Evolutionary conservation across 108 stramenopile genomes (phyloP).

Genomic region (Skeletonema tropicum): DNA sequence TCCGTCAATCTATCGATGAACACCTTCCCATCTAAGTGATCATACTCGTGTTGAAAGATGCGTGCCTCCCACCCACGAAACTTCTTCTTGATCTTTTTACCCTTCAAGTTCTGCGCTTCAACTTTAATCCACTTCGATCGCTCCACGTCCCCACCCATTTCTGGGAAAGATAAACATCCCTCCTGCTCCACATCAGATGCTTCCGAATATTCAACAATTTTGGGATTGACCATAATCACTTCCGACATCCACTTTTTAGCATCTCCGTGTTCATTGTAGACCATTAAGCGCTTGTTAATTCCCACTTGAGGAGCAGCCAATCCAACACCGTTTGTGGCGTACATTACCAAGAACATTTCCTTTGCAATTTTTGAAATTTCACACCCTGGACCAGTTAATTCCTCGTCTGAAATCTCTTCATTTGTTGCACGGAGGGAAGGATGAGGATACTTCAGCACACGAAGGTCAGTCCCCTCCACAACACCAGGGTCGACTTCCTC

Average conservation of each 20-base stretch:
- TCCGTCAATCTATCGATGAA: conserved; percentile 82
- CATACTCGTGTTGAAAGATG: conserved; percentile 98
- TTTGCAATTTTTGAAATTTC: conserved; percentile 79
- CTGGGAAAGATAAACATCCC: conserved; percentile 94
- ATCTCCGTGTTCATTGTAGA: conserved; percentile 93
- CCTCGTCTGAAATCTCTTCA: conserved; percentile 70
- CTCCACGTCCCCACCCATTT: conserved; percentile 85
- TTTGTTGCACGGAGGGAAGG: conserved; percentile 84
- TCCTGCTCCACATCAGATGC: conserved; percentile 74
- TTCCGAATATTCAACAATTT: conserved; percentile 73
- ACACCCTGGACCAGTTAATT: conserved; percentile 52
- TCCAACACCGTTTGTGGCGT: conserved; percentile 92
- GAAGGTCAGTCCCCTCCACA: conserved; percentile 82
- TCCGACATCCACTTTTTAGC: conserved; percentile 77
- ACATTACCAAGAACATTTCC: conserved; percentile 97
- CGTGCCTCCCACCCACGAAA: conserved; percentile 80
- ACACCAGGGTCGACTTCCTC: conserved; percentile 85
- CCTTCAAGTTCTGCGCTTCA: conserved; percentile 81
- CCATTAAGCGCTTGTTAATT: conserved; percentile 91
- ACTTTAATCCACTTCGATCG: conserved; percentile 92
- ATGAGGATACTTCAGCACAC: conserved; percentile 94
- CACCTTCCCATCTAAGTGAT: conserved; percentile 91
- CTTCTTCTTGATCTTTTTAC: conserved; percentile 88
- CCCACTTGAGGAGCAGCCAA: conserved; percentile 93
- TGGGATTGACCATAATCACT: conserved; percentile 86